Evolutionary conservation across 169 alveolate species (phyloP).

Genomic region (Perkinsus marinus): DNA sequence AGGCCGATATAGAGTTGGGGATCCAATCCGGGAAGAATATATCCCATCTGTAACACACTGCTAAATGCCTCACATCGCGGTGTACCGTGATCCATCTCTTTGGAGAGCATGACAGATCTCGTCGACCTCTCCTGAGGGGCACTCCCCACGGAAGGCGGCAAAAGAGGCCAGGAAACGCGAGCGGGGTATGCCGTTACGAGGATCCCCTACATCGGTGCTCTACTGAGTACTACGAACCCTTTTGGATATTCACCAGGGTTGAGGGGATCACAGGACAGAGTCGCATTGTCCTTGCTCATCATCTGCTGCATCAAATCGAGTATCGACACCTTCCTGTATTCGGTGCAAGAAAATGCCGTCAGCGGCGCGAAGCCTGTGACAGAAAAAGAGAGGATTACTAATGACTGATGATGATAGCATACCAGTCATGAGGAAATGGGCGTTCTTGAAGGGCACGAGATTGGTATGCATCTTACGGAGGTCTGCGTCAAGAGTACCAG

Average conservation of each 20-base stretch:
- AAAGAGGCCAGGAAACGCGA: slow-evolving; percentile 2
- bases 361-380: slow-evolving; percentile 1
- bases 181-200: not conserved
- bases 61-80: not conserved
- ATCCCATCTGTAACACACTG: not conserved
- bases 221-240: not conserved
- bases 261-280: not conserved
- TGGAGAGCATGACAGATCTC: not conserved
- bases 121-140: slow-evolving; percentile 3
- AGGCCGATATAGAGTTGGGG: not conserved
- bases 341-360: not conserved
- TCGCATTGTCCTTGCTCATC: not conserved
- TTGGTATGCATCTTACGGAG: slow-evolving; percentile 8
- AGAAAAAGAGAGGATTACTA: not conserved
- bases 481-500: slow-evolving; percentile 6
- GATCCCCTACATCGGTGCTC: too few relatives aligned
- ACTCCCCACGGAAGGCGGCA: slow-evolving; percentile 3
- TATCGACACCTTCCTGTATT: slow-evolving; percentile 3
- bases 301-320: slow-evolving; percentile 1
- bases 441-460: slow-evolving; percentile 4
- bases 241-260: not conserved
- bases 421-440: slow-evolving; percentile 1
- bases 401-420: not conserved
- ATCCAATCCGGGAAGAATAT: slow-evolving; percentile 8
- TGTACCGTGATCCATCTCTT: not conserved